Percentiles rank a stretch among this genome's conserved stretches.
Evolutionary conservation across 805 yeast genomes (phyloP).

Genomic region (Wickerhamiella cacticola): DNA sequence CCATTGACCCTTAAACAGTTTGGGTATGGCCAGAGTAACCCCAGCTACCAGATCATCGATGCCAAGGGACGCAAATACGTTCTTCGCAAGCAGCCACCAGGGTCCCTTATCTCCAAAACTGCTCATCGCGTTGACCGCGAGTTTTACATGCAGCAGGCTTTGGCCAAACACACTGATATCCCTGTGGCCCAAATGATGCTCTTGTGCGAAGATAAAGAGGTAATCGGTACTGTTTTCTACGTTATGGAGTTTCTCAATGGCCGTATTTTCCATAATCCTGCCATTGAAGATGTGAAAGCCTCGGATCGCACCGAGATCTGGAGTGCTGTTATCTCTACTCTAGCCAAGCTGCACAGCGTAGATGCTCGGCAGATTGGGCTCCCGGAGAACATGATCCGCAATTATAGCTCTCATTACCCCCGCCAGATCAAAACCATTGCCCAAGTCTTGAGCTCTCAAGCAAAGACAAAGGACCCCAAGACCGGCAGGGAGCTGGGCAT

Average conservation of each 20-base stretch:
- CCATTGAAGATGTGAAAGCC: slow-evolving; percentile 31
- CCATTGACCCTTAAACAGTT: slow-evolving; percentile 40
- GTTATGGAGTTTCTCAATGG: slow-evolving; percentile 51
- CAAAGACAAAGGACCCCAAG: slow-evolving; percentile 23
- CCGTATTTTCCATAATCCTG: slow-evolving; percentile 43
- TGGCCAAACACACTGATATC: slow-evolving; percentile 29
- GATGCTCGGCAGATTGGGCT: slow-evolving; percentile 37
- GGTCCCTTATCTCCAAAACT: slow-evolving; percentile 39
- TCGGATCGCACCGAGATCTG: slow-evolving; percentile 31
- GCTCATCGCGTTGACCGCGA: slow-evolving; percentile 58
- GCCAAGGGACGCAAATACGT: slow-evolving; percentile 34
- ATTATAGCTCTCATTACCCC: slow-evolving; percentile 36
- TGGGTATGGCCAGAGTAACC: slow-evolving; percentile 52
- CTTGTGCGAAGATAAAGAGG: slow-evolving; percentile 44
- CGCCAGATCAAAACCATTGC: slow-evolving; percentile 42
- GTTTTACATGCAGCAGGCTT: slow-evolving; percentile 38
- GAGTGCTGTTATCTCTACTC: slow-evolving; percentile 39
- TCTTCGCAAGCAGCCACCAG: slow-evolving; percentile 45
- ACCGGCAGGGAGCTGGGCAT: slow-evolving; percentile 31
- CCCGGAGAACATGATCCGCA: slow-evolving; percentile 34
- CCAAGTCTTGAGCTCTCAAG: slow-evolving; percentile 34
- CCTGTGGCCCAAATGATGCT: slow-evolving; percentile 45
- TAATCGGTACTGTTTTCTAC: slow-evolving; percentile 46
- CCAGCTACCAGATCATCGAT: slow-evolving; percentile 43
- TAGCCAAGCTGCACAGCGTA: slow-evolving; percentile 39